Evolutionary conservation across 1,284 basidiomycete species (phyloP), one percentile per base, ranked within the genome.

Genomic region (Trametes sp.): DNA sequence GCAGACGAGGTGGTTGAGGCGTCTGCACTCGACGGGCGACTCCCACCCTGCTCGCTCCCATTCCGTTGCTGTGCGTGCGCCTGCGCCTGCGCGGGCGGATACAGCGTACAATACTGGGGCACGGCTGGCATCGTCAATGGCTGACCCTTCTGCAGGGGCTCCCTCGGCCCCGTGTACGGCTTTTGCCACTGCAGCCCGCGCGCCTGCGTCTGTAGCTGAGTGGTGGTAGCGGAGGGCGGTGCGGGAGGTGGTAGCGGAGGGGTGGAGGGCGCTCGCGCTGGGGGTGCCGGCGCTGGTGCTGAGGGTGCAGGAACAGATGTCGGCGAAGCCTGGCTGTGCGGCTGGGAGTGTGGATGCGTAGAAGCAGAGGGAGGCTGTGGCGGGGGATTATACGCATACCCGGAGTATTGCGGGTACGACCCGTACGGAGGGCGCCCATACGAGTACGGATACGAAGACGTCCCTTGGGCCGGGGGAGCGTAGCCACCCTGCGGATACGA

Each of bases 81-180:
- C 23, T 28, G 35, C 23, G 23, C 51, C 21, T 11, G 36, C 23
- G 51, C 48, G 19, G 48, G 48, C 48, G 48, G 14, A 23, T 45
- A 45, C 16, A 24, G 16, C n/a, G 31, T 6, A 21, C 16, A 14
- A n/a, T 31, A 31, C 19, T 28, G 51, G 1, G 57, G 44, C 23
- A 57, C 19, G 19, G 14, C 35, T 5, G 60, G 57, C 9, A 57
- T 49, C 45, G 54, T 57, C 42, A 57, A 24, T n/a, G 64, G 54
- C 14, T 36, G 54, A 19, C 52, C 24, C 19, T 58, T 29, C 57
- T 62, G 45, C 45, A 24, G 13, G 0, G 45, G 23, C 45, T 46
- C 45, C 24, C 45, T 69, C 13, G 72, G 70, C 6, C 70, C 72
- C 23, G 63, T 69, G 35, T 73, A 73, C 28, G 72, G 72, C 14